These are phyloP conservation scores for Ogataea zsoltii DNA, from an alignment of 805 yeast genomes.

Conservation along the genomic window DNA sequence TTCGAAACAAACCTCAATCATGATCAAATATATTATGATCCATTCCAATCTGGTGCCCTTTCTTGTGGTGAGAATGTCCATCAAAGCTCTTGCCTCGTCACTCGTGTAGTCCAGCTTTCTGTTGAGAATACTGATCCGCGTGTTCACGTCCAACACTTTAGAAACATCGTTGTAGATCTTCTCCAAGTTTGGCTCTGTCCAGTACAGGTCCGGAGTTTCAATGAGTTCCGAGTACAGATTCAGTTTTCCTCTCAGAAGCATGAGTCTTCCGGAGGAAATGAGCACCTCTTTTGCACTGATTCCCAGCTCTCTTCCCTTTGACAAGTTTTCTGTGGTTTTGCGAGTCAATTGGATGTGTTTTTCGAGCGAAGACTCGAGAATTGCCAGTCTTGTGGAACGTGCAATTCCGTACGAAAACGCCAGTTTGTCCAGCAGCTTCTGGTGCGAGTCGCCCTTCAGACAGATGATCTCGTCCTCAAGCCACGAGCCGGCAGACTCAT, in stretches of 20 bases:
- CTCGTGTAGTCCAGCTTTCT: conserved; percentile 87
- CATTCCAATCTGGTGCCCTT: conserved; percentile 79
- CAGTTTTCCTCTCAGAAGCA: conserved; percentile 76
- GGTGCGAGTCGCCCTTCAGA: conserved; percentile 53
- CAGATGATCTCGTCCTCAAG: conserved; percentile 66
- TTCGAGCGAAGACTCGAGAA: conserved; percentile 73
- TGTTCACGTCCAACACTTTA: conserved; percentile 68
- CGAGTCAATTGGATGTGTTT: conserved; percentile 63
- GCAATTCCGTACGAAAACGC: conserved; percentile 90
- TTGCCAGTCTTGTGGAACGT: conserved; percentile 81
- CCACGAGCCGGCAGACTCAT: conserved; percentile 31
- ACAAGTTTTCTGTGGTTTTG: conserved; percentile 61
- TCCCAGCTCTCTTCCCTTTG: conserved; percentile 57
- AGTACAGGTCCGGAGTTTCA: conserved; percentile 90
- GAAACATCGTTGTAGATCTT: conserved; percentile 71
- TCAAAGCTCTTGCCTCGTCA: conserved; percentile 79
- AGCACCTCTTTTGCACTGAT: conserved; percentile 63
- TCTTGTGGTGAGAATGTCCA: conserved; percentile 73
- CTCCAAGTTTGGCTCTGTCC: conserved; percentile 89
- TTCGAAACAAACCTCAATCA: conserved; percentile 86
- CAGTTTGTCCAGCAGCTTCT: conserved; percentile 69
- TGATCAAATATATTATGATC: conserved; percentile 81
- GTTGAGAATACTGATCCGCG: conserved; percentile 77
- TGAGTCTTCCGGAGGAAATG: conserved; percentile 68
- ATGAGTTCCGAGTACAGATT: conserved; percentile 85